These are phyloP conservation scores for Vaucheria bursata DNA, from an alignment of 352 stramenopile genomes.

Conservation along the genomic window DNA sequence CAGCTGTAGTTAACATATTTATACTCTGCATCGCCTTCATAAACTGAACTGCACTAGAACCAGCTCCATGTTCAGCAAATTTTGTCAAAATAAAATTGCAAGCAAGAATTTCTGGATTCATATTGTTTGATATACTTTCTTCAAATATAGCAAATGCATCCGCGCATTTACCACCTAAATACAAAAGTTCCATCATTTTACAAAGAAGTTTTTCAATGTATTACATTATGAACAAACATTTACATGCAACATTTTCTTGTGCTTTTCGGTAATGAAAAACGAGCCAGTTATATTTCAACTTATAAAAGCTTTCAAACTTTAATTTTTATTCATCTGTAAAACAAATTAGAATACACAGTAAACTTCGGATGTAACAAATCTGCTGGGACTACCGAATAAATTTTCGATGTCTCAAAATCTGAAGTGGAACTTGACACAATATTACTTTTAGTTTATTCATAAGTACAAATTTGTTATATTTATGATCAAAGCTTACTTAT, in stretches of 20 bases:
- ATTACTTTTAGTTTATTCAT: too few relatives aligned
- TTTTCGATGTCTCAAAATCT: too few relatives aligned
- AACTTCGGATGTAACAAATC: too few relatives aligned
- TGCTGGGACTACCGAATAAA: too few relatives aligned
- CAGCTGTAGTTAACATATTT: constrained; percentile 17
- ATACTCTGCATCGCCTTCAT: constrained; percentile 28
- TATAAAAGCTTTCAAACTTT: background rate
- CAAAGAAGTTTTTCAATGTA: background rate
- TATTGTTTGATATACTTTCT: constrained; percentile 23
- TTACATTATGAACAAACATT: background rate
- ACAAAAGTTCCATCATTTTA: background rate
- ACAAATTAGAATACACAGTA: background rate
- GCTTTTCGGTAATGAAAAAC: background rate
- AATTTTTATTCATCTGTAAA: background rate
- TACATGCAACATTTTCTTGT: background rate
- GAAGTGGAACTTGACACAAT: too few relatives aligned
- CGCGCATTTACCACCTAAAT: constrained; percentile 9
- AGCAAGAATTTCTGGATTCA: constrained; percentile 18
- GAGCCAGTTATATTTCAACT: background rate
- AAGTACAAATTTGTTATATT: background rate
- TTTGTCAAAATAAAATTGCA: constrained; percentile 41
- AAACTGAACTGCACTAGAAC: constrained; percentile 16
- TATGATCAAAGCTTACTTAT: background rate
- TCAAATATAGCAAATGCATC: constrained; percentile 17
- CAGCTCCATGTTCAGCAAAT: constrained; percentile 27